Evolutionary conservation across 75 land plant species (phyloP).

Genomic region (Pinus tabuliformis): DNA sequence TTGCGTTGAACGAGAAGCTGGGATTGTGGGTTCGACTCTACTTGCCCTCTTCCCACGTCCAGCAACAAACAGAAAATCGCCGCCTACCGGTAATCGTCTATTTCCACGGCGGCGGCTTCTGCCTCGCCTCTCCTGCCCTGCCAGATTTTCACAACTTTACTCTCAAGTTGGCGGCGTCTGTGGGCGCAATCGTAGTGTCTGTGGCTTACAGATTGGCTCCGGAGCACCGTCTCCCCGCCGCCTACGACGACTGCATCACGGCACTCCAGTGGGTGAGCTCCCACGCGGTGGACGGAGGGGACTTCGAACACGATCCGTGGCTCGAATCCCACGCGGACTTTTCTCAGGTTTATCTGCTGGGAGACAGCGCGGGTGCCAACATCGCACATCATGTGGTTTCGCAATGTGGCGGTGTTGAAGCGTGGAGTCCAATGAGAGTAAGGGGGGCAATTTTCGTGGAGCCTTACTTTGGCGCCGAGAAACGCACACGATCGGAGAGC

Average conservation of each 20-base stretch:
- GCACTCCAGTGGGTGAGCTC: conserved; percentile 30
- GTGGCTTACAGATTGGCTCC: conserved; percentile 45
- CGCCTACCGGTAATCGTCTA: conserved; percentile 40
- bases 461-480: conserved; percentile 61
- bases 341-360: conserved; percentile 32
- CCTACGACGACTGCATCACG: conserved; percentile 34
- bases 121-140: conserved; percentile 12
- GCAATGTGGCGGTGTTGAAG: conserved; percentile 1
- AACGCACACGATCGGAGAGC: conserved; percentile 15
- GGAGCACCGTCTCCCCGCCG: conserved; percentile 38
- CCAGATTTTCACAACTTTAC: conserved; percentile 17
- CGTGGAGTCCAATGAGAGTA: conserved; percentile 34
- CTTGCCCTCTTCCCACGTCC: conserved; percentile 13
- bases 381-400: not conserved
- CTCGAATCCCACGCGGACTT: conserved; percentile 28
- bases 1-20: conserved; percentile 12
- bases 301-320: conserved; percentile 11
- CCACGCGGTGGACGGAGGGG: not conserved
- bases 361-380: conserved; percentile 48
- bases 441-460: conserved; percentile 37
- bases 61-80: not conserved
- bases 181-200: conserved; percentile 24
- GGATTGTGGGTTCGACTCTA: conserved; percentile 40
- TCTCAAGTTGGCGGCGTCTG: conserved; percentile 12
- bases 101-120: conserved; percentile 51